A percentile compares a stretch with the other conserved stretches of the same genome.
These are phyloP conservation scores for Torulaspora gathmanii DNA, from an alignment of 805 yeast genomes.

Conservation along the genomic window DNA sequence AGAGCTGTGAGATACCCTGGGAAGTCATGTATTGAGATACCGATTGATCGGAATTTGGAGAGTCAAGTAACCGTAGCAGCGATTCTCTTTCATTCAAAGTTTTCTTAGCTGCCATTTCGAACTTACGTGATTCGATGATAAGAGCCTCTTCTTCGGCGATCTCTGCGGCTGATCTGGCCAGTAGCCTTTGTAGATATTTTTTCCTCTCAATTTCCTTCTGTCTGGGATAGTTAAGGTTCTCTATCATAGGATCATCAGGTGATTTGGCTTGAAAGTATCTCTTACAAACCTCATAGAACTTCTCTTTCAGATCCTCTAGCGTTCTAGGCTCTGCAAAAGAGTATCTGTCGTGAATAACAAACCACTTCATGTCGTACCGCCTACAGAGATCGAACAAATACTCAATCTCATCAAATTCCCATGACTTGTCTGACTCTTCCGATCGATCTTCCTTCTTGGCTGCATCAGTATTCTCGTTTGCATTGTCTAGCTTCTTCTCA, in stretches of 20 bases:
- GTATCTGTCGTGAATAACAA: slow-evolving; percentile 60
- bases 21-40: slow-evolving; percentile 75
- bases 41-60: slow-evolving; percentile 76
- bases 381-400: slow-evolving; percentile 70
- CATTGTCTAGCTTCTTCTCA: slow-evolving; percentile 21
- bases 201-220: slow-evolving; percentile 75
- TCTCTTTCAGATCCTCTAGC: slow-evolving; percentile 77
- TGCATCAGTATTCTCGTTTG: slow-evolving; percentile 14
- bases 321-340: slow-evolving; percentile 38
- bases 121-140: slow-evolving; percentile 85
- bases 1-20: slow-evolving; percentile 83
- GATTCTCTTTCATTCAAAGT: slow-evolving; percentile 79
- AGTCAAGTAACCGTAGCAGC: slow-evolving; percentile 71
- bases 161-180: slow-evolving; percentile 88
- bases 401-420: slow-evolving; percentile 76
- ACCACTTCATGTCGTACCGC: slow-evolving; percentile 52
- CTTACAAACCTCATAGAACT: slow-evolving; percentile 67
- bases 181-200: slow-evolving; percentile 66
- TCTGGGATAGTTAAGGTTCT: slow-evolving; percentile 65
- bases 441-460: slow-evolving; percentile 1
- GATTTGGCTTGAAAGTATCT: slow-evolving; percentile 45
- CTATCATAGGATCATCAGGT: slow-evolving; percentile 47
- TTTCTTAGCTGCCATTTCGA: slow-evolving; percentile 87
- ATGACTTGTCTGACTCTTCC: slow-evolving; percentile 25
- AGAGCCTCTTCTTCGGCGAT: slow-evolving; percentile 96